Evolutionary conservation across 495 filamentous ascomycete species (phyloP), one percentile per base, ranked within the genome.

Genomic region (Talaromyces adpressus): DNA sequence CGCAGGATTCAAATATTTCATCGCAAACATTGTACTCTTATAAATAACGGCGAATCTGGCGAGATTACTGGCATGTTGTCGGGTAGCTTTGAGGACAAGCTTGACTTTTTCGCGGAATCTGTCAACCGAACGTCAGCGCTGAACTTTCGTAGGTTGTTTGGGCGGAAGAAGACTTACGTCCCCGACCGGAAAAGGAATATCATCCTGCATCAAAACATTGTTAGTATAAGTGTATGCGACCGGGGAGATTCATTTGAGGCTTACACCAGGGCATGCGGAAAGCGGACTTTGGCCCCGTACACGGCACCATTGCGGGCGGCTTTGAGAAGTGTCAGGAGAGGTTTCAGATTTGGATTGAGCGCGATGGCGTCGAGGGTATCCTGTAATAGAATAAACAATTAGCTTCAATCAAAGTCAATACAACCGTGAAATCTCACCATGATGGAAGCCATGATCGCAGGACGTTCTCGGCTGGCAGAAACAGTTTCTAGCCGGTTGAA

Each of bases 251-350:
- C 7, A 1, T 61, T n/a, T 61, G 4, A n/a, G 32, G 65, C 81
- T 64, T 85, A 92, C 88, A 98, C 94, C 64, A 98, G 84, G 59
- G 94, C 94, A 79, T 98, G 94, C 68, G 94, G 94, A 81, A 98
- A 97, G 66, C 94, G 92, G 73, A 99, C 91, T 85, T 98, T 99
- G 68, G 92, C 87, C 29, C 94, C 94, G 78, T 98, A 99, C 63
- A 97, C 91, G 65, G 92, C 86, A 73, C 94, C 94, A 88, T 98
- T 99, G 74, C 94, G 92, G 57, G 92, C 86, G 65, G 84, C 91
- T 80, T 99, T 99, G 69, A 93, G 63, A 66, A 99, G 80, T 27
- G 89, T 82, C 29, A 99, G 84, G 59, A 91, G 69, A 67, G 91
- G 91, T 62, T 91, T 89, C 74, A 96, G 88, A 64, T 85, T 78